Base-by-base conservation (phyloP, 75 land plant genomes). In the Cunninghamia lanceolata region DNA sequence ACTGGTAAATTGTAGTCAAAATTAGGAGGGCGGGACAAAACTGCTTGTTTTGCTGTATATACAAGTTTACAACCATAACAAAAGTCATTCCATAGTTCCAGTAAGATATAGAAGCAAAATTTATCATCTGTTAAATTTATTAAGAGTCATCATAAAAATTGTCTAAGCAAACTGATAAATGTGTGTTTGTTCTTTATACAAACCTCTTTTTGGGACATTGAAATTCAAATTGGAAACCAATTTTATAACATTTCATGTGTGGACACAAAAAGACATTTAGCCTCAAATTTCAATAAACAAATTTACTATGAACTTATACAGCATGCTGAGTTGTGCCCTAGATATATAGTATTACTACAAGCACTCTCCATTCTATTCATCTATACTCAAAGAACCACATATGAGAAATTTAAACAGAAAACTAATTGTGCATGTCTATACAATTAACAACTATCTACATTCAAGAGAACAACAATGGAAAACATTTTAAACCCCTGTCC, bases 31-130 rank as follows among this genome's bases (percentile, higher is more conserved):
- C 95, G 84, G 9, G 94, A 86, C 38, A 52, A 81, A 16, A 90
- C 45, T 71, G 76, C 84, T 39, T 94, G 95, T 32, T 16, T 70
- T 91, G 93, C 95, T 94, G 87, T n/a, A 43, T 28, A 80, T 80
- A 50, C 53, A 50, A 50, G 53, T 50, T 50, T 13, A 80, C 11
- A 80, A 45, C 82, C 13, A 43, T 25, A 77, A 77, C 45, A 77
- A 80, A 43, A 45, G 30, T 28, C 82, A 80, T 80, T 80, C 32
- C 9, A 45, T 63, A 50, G 28, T 63, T 63, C 68, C 68, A 25
- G 2, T 50, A 50, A 14, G 53, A 13, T 50, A 50, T 16, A 50
- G 16, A 50, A 50, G 53, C 53, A 35, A 74, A 74, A 34, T 14
- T 34, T n/a, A 34, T 10, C 34, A 35, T 34, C 6, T 35, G 17